phyloP scores from a whole-genome alignment of 2,329 filamentous ascomycete species.

The Emmonsia crescens region DNA sequence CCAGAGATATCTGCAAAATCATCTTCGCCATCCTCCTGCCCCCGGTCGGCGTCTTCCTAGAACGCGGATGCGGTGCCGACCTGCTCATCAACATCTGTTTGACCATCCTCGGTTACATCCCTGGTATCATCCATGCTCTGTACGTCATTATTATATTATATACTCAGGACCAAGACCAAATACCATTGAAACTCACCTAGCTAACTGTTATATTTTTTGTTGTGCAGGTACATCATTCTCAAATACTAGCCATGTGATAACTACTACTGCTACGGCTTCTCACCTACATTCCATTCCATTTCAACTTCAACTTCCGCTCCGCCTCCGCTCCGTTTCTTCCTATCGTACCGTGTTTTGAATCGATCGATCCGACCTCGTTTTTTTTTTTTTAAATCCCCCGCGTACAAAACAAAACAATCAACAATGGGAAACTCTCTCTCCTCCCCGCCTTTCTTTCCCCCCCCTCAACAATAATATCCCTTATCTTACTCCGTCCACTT shows the following conservation, averaged over 20 bases:
- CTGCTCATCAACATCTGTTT: constrained; percentile 87
- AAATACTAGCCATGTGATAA: constrained; percentile 56
- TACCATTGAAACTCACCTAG: not conserved
- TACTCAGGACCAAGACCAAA: not conserved
- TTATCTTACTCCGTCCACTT: too few species aligned
- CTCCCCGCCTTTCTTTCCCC: too few species aligned
- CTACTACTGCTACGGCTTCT: not conserved
- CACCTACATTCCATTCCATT: not conserved
- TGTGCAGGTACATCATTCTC: constrained; percentile 65
- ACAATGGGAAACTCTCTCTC: too few species aligned
- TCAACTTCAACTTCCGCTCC: too few species aligned
- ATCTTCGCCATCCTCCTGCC: constrained; percentile 83
- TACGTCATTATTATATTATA: constrained; percentile 38
- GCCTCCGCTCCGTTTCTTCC: not conserved
- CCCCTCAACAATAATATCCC: too few species aligned
- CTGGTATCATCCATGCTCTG: constrained; percentile 84
- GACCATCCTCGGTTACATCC: constrained; percentile 66
- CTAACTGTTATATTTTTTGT: not conserved
- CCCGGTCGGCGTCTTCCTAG: constrained; percentile 85
- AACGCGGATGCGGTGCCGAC: constrained; percentile 78
- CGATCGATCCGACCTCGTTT: not conserved
- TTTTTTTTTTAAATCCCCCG: not conserved
- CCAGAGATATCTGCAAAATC: constrained; percentile 55
- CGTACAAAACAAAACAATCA: too few species aligned
- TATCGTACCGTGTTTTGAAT: not conserved